phyloP scores from a whole-genome alignment of 768 basidiomycete species.

The Suillus placidus region DNA sequence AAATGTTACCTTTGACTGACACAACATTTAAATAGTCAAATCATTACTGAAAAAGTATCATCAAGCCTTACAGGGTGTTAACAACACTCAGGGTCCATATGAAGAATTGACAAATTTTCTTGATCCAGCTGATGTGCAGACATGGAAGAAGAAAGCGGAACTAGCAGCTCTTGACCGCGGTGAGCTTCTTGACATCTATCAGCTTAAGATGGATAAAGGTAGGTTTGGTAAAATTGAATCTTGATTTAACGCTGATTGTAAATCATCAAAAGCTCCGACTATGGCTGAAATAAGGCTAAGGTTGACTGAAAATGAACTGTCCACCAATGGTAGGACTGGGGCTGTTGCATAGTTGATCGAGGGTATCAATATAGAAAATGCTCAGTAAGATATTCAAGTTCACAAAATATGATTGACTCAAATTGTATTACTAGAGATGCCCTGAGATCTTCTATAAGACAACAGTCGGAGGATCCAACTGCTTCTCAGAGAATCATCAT shows the following conservation, averaged over 20 bases:
- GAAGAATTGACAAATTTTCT: conserved; percentile 1
- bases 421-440: conserved; percentile 6
- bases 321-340: not conserved
- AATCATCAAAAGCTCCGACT: conserved; percentile 1
- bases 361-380: conserved; percentile 13
- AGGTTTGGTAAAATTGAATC: not conserved
- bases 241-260: not conserved
- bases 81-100: conserved; percentile 7
- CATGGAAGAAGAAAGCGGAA: not conserved
- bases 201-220: conserved; percentile 12
- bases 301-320: not conserved
- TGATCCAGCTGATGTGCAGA: not conserved
- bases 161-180: not conserved
- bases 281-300: conserved; percentile 8
- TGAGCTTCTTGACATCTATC: conserved; percentile 6
- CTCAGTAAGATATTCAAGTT: conserved; percentile 7
- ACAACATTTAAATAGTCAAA: not conserved
- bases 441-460: not conserved
- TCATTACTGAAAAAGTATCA: conserved; percentile 4
- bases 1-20: not conserved
- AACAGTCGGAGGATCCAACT: not conserved
- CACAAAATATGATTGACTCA: not conserved
- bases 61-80: not conserved
- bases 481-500: conserved; percentile 2
- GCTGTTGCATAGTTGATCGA: conserved; percentile 3